Base-by-base conservation (phyloP, 805 yeast species). In the Candida morakotiae region DNA sequence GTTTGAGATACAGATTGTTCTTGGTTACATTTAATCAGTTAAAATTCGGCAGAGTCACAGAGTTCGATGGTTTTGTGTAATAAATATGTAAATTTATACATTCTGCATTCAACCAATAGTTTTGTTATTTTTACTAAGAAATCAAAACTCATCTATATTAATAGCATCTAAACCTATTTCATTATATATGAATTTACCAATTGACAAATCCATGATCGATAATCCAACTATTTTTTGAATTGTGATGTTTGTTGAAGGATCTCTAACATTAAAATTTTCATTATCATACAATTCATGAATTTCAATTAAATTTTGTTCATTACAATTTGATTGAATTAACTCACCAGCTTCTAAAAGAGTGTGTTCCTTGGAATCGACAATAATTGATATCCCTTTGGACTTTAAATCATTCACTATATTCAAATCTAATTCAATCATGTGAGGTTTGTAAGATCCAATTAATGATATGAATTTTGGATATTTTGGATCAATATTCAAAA, bases 391-490 rank as follows among this genome's bases (percentile, higher is more conserved):
- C 5, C 58, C 59, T 9, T 55, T 46, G 1, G 45, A 42, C 13
- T 70, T 53, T 40, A 68, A 47, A 15, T 47, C 52, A 3, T 51
- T 47, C 9, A 76, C 58, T 27, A 73, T 56, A 2, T 59, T 56
- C 18, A 57, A 58, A 42, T 78, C 83, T 36, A 79, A 69, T 55
- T 81, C 87, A 27, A 64, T 64, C 87, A 81, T 79, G 42, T 73
- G 71, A 10, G 85, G 85, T 52, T 78, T 77, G 52, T 79, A 81
- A 14, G 83, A 75, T 1, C 87, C 87, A 48, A 81, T 80, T 22
- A 79, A 58, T 11, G 80, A 73, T 31, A 81, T 69, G 52, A 69
- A 81, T 22, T 48, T 55, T 35, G 40, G 49, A 24, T 16, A 42
- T 31, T 13, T 41, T 20, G 40, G 52, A 50, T 45, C 75, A 34